Percentiles rank a stretch among this genome's conserved stretches.
These are phyloP conservation scores for Debaryomyces udenii DNA, from an alignment of 1,139 yeast species.

Conservation along the genomic window DNA sequence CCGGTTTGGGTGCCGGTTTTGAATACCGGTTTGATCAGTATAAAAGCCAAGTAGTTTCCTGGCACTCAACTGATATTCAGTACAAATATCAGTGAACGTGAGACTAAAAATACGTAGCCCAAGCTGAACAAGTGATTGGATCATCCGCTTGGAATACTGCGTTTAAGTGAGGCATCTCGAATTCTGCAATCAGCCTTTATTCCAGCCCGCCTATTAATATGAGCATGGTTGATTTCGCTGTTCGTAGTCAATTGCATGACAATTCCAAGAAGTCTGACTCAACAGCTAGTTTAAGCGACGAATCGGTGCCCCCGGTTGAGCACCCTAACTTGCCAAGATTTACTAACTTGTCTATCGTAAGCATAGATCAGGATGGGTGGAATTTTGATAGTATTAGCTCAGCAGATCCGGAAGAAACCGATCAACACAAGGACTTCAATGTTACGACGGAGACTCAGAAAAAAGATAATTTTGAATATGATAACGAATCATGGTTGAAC, in stretches of 20 bases:
- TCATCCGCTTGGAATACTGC: too few species aligned
- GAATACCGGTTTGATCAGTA: too few species aligned
- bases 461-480: not conserved
- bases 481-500: slow-evolving; percentile 10
- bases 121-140: too few species aligned
- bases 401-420: not conserved
- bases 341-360: slow-evolving; percentile 4
- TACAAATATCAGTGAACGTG: too few species aligned
- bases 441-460: too few species aligned
- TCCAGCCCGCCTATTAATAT: not conserved
- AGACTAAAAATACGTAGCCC: too few species aligned
- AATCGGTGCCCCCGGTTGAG: slow-evolving; percentile 3
- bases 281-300: slow-evolving; percentile 13
- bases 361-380: not conserved
- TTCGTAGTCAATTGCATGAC: slow-evolving; percentile 8
- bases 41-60: too few species aligned
- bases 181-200: too few species aligned
- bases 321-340: slow-evolving; percentile 1
- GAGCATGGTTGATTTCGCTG: slow-evolving; percentile 11
- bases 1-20: too few species aligned
- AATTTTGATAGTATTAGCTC: not conserved
- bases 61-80: too few species aligned
- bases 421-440: too few species aligned
- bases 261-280: slow-evolving; percentile 15
- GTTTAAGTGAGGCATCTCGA: too few species aligned